Evolutionary conservation across 2,329 filamentous ascomycete genomes (phyloP), one percentile per base, ranked within the genome.

Genomic region (Lecanicillium sp.): DNA sequence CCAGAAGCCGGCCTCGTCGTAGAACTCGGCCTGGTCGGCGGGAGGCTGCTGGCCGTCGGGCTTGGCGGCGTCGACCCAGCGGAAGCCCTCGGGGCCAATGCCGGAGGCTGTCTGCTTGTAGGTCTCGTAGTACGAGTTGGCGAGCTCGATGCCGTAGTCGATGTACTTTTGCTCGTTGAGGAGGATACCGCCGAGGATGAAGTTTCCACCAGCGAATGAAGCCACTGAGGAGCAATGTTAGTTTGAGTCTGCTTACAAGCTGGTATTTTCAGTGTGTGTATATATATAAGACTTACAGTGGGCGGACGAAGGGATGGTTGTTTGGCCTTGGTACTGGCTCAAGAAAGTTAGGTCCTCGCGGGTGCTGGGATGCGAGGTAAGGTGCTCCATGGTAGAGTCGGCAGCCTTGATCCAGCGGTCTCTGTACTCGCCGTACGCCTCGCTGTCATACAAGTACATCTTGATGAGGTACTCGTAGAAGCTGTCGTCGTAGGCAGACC

Each of bases 171-270:
- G 65, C 35, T 75, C 63, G 33, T 71, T 61, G 28, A 94, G 73
- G 1, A 81, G 75, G 17, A 83, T 71, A 4, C 86, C 87, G 16
- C 82, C 87, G 14, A 94, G 75, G 49, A 94, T 80, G 62, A 94
- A 87, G 58, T 82, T 94, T 13, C 88, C 88, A 25, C 85, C 87
- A 41, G 83, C 76, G 53, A 94, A 94, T 59, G 85, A 92, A 27
- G 83, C 83, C 42, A 94, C 71, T 75, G 38, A 74, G 60, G 86
- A 84, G 1, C 54, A 42, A 41, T 67, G 56, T 16, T 57, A 68
- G 33, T 50, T 47, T 1, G n/a, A n/a, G n/a, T n/a, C n/a, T n/a
- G n/a, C n/a, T n/a, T n/a, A n/a, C n/a, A n/a, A n/a, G n/a, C n/a
- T n/a, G n/a, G n/a, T 51, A 58, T 50, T 83, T 89, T 5, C 76